Evolutionary conservation across 1,284 basidiomycete species (phyloP).

Genomic region (Sphaerobolus stellatus): DNA sequence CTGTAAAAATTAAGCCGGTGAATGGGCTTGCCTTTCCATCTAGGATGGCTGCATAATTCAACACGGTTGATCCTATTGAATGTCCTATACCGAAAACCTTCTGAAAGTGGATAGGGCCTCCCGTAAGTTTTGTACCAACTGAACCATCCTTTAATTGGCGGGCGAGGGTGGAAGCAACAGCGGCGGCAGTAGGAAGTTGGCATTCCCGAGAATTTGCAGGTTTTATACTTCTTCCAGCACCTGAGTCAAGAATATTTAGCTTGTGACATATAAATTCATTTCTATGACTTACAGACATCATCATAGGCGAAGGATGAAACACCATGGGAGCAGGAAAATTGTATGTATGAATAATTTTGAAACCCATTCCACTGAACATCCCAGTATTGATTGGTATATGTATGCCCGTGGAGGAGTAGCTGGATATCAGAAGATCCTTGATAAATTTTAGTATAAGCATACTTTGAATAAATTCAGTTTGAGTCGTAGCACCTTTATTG

Average conservation of each 20-base stretch:
- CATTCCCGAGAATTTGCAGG: slow-evolving; percentile 5
- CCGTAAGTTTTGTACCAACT: slow-evolving; percentile 2
- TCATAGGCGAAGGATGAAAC: slow-evolving; percentile 12
- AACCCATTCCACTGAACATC: slow-evolving; percentile 8
- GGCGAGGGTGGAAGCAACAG: slow-evolving; percentile 1
- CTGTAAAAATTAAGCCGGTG: slow-evolving; percentile 7
- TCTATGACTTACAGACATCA: background rate
- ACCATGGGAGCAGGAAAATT: slow-evolving; percentile 1
- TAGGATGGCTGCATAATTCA: slow-evolving; percentile 8
- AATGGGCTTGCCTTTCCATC: slow-evolving; percentile 2
- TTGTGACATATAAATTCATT: background rate
- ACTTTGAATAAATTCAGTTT: background rate
- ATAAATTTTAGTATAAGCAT: background rate
- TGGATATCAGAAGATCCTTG: slow-evolving; percentile 2
- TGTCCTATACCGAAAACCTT: slow-evolving; percentile 6
- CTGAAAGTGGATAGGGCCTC: background rate
- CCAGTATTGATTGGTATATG: slow-evolving; percentile 9
- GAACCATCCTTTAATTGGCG: slow-evolving; percentile 3
- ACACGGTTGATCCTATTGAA: slow-evolving; percentile 1
- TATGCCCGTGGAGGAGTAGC: slow-evolving; percentile 6
- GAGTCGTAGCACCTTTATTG: background rate
- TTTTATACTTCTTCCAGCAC: background rate
- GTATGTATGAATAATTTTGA: slow-evolving; percentile 10
- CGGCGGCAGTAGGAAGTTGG: slow-evolving; percentile 1
- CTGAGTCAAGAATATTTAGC: background rate